Evolutionary conservation across 805 yeast genomes (phyloP), one percentile per base, ranked within the genome.

Genomic region (Grigorovia jiainica): DNA sequence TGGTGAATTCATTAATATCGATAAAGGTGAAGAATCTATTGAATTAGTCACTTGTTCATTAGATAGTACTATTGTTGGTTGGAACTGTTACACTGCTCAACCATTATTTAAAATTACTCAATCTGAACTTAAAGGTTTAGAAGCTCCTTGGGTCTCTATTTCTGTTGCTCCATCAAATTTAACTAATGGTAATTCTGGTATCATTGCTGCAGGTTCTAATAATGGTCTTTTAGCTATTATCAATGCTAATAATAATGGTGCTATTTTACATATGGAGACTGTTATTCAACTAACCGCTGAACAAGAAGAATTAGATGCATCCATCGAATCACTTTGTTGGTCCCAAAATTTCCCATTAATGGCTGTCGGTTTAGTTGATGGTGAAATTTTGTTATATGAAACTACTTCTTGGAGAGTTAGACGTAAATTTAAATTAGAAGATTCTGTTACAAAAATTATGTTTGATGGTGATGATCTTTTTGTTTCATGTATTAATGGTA

Each of bases 311-410:
- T 61, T 68, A 25, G 82, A 77, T 47, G 78, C 81, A 3, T 78
- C 90, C 27, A 72, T 82, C 16, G 95, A 87, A 65, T 81, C 95
- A 3, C 70, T 92, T 40, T 61, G 82, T 11, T 92, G 95, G 95
- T 78, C 87, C 54, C 73, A 76, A 13, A 55, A 64, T 7, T 64
- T 75, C 35, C 72, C 80, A 23, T 61, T 87, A 36, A 64, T 92
- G 58, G 97, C 96, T 2, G 74, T 82, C 8, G 98, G 98, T 6
- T 69, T 85, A 49, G 97, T 92, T 18, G 78, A 84, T 24, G 98
- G 98, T 34, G 83, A 79, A 46, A 71, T 92, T n/a, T 66, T 81
- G 43, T 67, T 92, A 41, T 87, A 81, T 55, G 97, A 90, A 58
- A 72, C 89, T 5, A 75, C 75, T 43, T 79, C 87, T 32, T 90